phyloP scores from a whole-genome alignment of 2,329 filamentous ascomycete genomes.

The Didymella pomorum region DNA sequence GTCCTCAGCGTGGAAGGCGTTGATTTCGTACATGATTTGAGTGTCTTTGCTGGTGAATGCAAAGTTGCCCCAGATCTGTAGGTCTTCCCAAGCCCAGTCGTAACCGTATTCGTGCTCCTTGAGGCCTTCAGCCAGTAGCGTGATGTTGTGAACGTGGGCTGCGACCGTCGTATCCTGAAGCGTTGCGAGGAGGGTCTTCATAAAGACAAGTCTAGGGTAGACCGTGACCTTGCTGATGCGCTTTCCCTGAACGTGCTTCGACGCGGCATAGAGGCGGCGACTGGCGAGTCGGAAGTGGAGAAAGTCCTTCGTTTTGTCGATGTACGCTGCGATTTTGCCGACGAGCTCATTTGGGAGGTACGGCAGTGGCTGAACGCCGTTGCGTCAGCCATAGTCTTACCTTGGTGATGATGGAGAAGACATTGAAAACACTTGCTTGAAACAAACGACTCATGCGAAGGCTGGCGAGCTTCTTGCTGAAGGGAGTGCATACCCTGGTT shows the following conservation, averaged over 20 bases:
- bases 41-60: conserved; percentile 9
- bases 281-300: conserved; percentile 12
- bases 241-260: conserved; percentile 3
- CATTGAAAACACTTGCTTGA: not conserved
- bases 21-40: conserved; percentile 13
- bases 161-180: not conserved
- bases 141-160: conserved; percentile 11
- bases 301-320: conserved; percentile 7
- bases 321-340: not conserved
- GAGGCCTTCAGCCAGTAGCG: conserved; percentile 22
- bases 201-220: conserved; percentile 15
- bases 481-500: conserved; percentile 2
- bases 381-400: conserved; percentile 2
- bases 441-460: not conserved
- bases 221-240: conserved; percentile 2
- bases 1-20: conserved; percentile 17
- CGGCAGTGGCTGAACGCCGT: conserved; percentile 7
- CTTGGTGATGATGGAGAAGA: not conserved
- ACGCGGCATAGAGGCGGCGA: conserved; percentile 1
- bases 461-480: conserved; percentile 1
- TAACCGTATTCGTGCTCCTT: conserved; percentile 21
- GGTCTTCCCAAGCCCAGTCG: conserved; percentile 29
- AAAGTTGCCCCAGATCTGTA: conserved; percentile 9
- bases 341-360: conserved; percentile 10
- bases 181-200: conserved; percentile 2